These are phyloP conservation scores for Rhynchospora tenuis DNA, from an alignment of 176 grass and related monocot genomes.

Conservation along the genomic window DNA sequence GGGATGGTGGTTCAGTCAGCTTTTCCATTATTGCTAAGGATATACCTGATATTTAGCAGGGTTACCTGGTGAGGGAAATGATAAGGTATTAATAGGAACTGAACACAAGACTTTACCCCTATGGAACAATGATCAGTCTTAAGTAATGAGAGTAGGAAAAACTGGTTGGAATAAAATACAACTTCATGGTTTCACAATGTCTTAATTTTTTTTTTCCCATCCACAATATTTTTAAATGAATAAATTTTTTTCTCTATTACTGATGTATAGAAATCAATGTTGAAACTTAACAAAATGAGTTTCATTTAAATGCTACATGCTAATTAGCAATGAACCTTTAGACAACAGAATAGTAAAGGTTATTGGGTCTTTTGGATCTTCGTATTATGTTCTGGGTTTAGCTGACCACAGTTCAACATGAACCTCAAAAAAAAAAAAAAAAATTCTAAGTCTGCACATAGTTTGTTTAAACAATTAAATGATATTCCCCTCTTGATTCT, in stretches of 20 bases:
- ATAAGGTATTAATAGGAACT: not conserved
- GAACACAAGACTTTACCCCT: not conserved
- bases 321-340: not conserved
- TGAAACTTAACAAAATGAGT: not conserved
- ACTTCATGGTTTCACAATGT: too few relatives aligned
- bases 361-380: not conserved
- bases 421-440: not conserved
- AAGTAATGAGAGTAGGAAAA: not conserved
- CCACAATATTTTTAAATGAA: not conserved
- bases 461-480: not conserved
- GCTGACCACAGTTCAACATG: not conserved
- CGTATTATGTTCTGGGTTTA: not conserved
- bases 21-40: not conserved
- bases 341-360: not conserved
- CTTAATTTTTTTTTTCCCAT: not conserved
- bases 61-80: not conserved
- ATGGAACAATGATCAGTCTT: too few relatives aligned
- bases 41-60: not conserved
- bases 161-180: not conserved
- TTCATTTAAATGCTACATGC: not conserved
- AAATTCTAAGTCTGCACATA: not conserved
- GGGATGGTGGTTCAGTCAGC: not conserved
- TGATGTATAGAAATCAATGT: not conserved
- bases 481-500: not conserved
- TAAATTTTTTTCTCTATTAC: not conserved